Evolutionary conservation across 78 protist genomes (phyloP).

Genomic region (Dictyostelium intermedium): DNA sequence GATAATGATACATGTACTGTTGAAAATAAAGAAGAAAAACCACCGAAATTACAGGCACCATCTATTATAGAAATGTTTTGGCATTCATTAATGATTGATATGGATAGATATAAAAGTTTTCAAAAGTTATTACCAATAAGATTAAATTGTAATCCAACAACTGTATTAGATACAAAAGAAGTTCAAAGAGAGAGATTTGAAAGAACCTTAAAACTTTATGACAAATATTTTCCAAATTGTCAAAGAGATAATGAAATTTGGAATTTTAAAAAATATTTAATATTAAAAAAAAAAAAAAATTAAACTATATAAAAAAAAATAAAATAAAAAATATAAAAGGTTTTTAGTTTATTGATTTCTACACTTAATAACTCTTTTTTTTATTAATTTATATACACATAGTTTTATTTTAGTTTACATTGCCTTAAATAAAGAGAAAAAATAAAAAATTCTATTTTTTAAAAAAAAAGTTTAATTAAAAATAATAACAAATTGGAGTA

Average conservation of each 20-base stretch:
- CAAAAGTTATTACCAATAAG: neutral
- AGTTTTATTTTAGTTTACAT: too few relatives aligned
- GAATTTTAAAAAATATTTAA: neutral
- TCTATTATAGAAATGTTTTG: neutral
- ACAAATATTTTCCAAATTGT: neutral
- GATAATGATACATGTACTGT: neutral
- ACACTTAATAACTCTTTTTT: too few relatives aligned
- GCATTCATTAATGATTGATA: neutral
- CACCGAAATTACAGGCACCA: neutral
- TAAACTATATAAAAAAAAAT: too few relatives aligned
- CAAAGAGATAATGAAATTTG: neutral
- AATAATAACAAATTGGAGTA: constrained; percentile 1
- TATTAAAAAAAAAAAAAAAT: too few relatives aligned
- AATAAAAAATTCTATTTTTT: too few relatives aligned
- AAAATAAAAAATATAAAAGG: too few relatives aligned
- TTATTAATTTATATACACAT: too few relatives aligned
- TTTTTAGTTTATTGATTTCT: too few relatives aligned
- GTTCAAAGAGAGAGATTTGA: neutral
- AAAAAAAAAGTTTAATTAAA: neutral
- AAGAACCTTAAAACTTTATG: neutral
- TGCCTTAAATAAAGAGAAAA: too few relatives aligned
- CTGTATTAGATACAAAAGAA: neutral
- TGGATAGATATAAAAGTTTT: neutral
- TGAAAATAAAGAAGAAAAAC: neutral
- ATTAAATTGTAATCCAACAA: neutral